Evolutionary conservation across 2,329 filamentous ascomycete species (phyloP).

Genomic region (Apiospora koreana): DNA sequence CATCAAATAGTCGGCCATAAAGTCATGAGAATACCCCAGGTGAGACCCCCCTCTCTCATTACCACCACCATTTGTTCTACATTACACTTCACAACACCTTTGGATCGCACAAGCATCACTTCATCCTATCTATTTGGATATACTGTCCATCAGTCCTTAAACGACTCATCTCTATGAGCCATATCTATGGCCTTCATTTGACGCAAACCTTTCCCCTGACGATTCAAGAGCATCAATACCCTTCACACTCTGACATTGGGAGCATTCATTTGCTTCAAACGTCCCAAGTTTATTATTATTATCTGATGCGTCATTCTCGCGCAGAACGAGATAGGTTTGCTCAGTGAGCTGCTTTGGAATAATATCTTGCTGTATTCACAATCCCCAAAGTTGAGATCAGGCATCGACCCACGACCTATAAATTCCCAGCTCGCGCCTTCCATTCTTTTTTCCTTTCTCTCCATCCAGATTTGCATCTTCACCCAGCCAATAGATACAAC

Average conservation of each 20-base stretch:
- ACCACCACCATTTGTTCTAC: background rate
- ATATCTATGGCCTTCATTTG: background rate
- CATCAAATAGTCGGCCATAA: background rate
- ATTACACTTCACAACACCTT: background rate
- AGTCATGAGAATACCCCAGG: background rate
- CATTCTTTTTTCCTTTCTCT: background rate
- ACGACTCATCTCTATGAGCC: background rate
- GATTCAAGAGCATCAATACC: background rate
- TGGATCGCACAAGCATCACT: background rate
- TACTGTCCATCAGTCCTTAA: background rate
- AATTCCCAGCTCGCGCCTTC: background rate
- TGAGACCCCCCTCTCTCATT: no score
- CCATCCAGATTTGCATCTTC: background rate
- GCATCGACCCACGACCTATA: background rate
- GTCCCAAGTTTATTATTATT: background rate
- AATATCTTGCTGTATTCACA: conserved; percentile 11
- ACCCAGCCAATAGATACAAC: background rate
- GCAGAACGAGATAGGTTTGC: background rate
- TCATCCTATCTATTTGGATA: background rate
- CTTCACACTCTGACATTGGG: background rate
- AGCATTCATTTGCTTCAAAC: conserved; percentile 6
- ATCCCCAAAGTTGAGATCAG: background rate
- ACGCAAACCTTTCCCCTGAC: background rate
- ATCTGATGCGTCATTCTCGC: background rate
- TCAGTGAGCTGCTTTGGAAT: background rate